Base-by-base conservation (phyloP, 2,329 filamentous ascomycete genomes). In the Cercospora zeina region DNA sequence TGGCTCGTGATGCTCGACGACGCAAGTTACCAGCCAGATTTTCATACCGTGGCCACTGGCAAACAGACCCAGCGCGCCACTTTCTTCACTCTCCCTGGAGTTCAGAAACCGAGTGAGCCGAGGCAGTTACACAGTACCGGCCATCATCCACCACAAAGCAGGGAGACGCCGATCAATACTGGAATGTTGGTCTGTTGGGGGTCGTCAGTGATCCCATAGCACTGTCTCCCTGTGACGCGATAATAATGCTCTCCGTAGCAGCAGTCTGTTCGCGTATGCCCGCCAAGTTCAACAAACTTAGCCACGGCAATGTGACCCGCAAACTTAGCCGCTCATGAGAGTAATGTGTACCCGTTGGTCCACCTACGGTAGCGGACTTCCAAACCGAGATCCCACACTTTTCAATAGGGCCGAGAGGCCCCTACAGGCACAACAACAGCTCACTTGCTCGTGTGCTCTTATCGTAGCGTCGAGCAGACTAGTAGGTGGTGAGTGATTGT, bases 1-100 rank as follows among this genome's bases (percentile, higher is more conserved):
- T 56, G 54, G 54, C 54, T 56, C 34, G 53, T 55, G 34, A 55
- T 56, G 54, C 54, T 56, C 31, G 49, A 53, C 49, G 49, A 53
- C 49, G 49, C 49, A 53, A 42, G 21, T 14, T 42, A 16, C 54
- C 54, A 24, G 16, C 37, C 54, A 45, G 33, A 45, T 33, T 36
- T 39, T 45, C 19, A 45, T 30, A 56, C 54, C 34, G 49, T 19
- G 42, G 42, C 42, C 42, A 49, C 42, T 27, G 27, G 21, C n/a
- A 27, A n/a, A 8, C 9, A 8, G 42, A 49, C 21, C 42, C 42
- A 30, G 42, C 11, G 42, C 10, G 42, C 42, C 42, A 49, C 42
- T 49, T 49, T 49, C 42, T 49, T 49, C 21, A 49, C 42, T n/a
- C 3, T 19, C 31, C 49, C 49, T 34, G 49, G 49, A 53, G 13